Percentiles rank a stretch among this genome's conserved stretches.
phyloP scores from a whole-genome alignment of 768 basidiomycete genomes.

The Amanita pallidorosea region DNA sequence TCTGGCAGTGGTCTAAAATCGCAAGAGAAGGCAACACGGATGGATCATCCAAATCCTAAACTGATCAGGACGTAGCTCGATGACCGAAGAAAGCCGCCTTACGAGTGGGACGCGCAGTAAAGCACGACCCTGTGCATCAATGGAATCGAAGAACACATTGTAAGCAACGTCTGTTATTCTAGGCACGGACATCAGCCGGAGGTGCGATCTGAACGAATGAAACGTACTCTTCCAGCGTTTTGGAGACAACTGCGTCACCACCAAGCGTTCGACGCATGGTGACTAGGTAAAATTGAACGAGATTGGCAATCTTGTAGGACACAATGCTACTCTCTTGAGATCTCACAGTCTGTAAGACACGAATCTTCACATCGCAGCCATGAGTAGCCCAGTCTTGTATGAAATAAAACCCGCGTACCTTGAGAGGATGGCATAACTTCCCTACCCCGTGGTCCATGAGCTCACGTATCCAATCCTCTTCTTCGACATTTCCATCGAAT shows the following conservation, averaged over 20 bases:
- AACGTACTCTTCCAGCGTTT: conserved; percentile 69
- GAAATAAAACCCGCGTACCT: conserved; percentile 32
- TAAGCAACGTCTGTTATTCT: conserved; percentile 79
- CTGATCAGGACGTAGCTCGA: conserved; percentile 8
- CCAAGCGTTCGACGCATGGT: conserved; percentile 94
- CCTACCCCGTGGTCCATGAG: conserved; percentile 75
- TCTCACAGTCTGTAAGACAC: conserved; percentile 88
- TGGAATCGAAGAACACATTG: conserved; percentile 78
- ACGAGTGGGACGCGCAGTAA: conserved; percentile 45
- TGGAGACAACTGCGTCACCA: conserved; percentile 64
- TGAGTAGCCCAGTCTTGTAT: neutral
- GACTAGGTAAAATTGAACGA: conserved; percentile 89
- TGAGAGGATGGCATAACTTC: conserved; percentile 82
- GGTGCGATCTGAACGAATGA: neutral
- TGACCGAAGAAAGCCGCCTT: conserved; percentile 11
- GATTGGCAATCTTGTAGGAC: conserved; percentile 86
- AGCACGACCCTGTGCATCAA: conserved; percentile 74
- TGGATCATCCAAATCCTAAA: conserved; percentile 57
- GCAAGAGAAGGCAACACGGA: conserved; percentile 64
- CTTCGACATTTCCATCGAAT: conserved; percentile 40
- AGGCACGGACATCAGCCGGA: neutral
- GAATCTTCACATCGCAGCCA: conserved; percentile 33
- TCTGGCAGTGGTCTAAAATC: conserved; percentile 74
- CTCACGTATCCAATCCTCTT: conserved; percentile 72
- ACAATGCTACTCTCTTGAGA: conserved; percentile 91